These are phyloP conservation scores for Tulasnella sp. DNA, from an alignment of 768 basidiomycete species.

Conservation along the genomic window DNA sequence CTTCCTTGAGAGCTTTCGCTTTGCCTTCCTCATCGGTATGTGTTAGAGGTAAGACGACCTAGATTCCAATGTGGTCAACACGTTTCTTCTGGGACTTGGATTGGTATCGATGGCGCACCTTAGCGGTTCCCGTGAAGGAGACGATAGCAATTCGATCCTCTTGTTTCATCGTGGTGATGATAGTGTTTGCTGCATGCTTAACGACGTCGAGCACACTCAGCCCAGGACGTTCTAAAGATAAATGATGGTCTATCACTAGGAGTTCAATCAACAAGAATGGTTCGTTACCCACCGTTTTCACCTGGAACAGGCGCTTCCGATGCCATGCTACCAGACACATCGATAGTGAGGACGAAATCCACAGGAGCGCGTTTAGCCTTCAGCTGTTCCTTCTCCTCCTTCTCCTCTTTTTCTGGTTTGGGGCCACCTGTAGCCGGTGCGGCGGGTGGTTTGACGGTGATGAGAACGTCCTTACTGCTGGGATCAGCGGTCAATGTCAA, in stretches of 20 bases:
- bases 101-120: neutral
- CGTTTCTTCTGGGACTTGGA: neutral
- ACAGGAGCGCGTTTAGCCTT: conserved; percentile 18
- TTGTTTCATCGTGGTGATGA: conserved; percentile 17
- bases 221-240: conserved; percentile 9
- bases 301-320: conserved; percentile 19
- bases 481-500: neutral
- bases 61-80: neutral
- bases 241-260: neutral
- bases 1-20: neutral
- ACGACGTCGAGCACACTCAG: conserved; percentile 21
- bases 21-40: conserved; percentile 17
- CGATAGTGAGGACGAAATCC: conserved; percentile 22
- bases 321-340: conserved; percentile 21
- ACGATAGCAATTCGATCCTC: conserved; percentile 23
- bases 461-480: conserved; percentile 2
- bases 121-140: conserved; percentile 18
- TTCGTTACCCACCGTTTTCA: conserved; percentile 11
- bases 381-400: neutral
- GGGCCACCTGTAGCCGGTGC: neutral
- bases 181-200: conserved; percentile 22
- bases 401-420: neutral
- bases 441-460: conserved; percentile 5
- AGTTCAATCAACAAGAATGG: neutral
- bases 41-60: conserved; percentile 18